Percentiles rank a stretch among this genome's conserved stretches.
phyloP scores from a whole-genome alignment of 108 stramenopile genomes.

The Nitzschia putrida region DNA sequence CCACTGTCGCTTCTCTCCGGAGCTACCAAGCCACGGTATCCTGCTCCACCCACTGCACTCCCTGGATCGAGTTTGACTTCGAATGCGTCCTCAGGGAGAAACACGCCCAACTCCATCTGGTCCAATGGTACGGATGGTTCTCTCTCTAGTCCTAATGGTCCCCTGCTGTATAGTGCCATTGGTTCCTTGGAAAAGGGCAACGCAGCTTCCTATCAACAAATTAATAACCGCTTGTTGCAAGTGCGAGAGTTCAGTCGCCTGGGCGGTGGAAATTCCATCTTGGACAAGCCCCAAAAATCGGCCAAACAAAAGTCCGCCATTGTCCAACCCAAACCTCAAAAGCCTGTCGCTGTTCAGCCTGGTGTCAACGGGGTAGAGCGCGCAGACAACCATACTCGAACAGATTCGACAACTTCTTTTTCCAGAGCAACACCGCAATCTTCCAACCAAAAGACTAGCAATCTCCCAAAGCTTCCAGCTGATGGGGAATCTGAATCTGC shows the following conservation, averaged over 20 bases:
- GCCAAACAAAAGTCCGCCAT: neutral
- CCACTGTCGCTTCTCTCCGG: constrained; percentile 23
- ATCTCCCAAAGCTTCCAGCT: too few species aligned
- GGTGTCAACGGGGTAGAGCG: constrained; percentile 3
- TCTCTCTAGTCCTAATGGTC: constrained; percentile 2
- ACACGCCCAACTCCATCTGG: constrained; percentile 3
- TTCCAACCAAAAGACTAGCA: neutral
- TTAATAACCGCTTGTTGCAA: constrained; percentile 29
- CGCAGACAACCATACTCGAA: neutral
- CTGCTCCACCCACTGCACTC: neutral
- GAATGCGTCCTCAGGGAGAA: constrained; percentile 7
- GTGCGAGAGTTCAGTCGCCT: constrained; percentile 26
- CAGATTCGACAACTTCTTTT: neutral
- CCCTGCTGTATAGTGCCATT: constrained; percentile 67
- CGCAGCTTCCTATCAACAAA: constrained; percentile 46
- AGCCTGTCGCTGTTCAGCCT: neutral
- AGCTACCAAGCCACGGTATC: neutral
- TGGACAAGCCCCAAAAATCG: constrained; percentile 7
- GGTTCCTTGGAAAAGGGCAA: constrained; percentile 66
- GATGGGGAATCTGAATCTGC: neutral
- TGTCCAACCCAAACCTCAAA: constrained; percentile 15
- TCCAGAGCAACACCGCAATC: constrained; percentile 1
- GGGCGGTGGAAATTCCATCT: constrained; percentile 15
- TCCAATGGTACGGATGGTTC: constrained; percentile 6
- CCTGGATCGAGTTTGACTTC: constrained; percentile 13